A percentile compares a stretch with the other conserved stretches of the same genome.
Evolutionary conservation across 2,329 filamentous ascomycete genomes (phyloP).

Genomic region (Fusarium tricinctum): DNA sequence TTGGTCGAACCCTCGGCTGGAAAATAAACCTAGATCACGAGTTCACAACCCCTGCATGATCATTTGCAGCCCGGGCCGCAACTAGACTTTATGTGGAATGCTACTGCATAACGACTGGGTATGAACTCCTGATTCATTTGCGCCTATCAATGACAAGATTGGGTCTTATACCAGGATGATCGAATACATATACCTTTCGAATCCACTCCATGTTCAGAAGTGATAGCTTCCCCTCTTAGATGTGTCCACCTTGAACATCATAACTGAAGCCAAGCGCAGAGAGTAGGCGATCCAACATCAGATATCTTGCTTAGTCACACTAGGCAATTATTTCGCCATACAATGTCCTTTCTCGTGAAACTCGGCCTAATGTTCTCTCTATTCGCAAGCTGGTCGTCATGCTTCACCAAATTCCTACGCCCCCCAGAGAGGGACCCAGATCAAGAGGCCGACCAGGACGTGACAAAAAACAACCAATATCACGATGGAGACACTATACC

Average conservation of each 20-base stretch:
- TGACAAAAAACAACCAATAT: not conserved
- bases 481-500: not conserved
- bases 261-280: not conserved
- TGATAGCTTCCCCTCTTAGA: not conserved
- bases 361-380: not conserved
- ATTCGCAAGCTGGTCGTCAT: not conserved
- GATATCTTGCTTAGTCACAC: not conserved
- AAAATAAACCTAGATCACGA: not conserved
- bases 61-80: not conserved
- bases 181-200: not conserved
- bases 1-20: not conserved
- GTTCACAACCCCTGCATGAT: not conserved
- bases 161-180: slow-evolving; percentile 2
- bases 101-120: not conserved
- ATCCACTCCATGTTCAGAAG: not conserved
- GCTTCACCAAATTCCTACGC: not conserved
- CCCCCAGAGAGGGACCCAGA: slow-evolving; percentile 3
- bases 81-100: slow-evolving; percentile 1
- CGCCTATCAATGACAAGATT: not conserved
- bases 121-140: not conserved
- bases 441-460: slow-evolving; percentile 5
- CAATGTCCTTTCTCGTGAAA: not conserved
- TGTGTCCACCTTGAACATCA: not conserved
- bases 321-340: too few species aligned
- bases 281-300: not conserved